phyloP scores from a whole-genome alignment of 768 basidiomycete genomes.

The Butyriboletus loyo region DNA sequence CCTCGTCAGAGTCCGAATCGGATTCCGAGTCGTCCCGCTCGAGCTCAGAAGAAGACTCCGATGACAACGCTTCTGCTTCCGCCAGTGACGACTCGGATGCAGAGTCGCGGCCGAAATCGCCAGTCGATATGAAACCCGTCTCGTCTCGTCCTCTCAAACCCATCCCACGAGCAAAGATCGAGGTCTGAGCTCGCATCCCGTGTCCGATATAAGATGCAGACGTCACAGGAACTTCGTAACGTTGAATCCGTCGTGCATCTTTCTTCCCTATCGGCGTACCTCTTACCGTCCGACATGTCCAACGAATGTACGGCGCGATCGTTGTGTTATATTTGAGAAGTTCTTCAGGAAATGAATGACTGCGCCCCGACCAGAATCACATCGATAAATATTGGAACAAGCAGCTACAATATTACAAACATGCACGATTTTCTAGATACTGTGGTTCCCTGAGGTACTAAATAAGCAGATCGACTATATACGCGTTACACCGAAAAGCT shows the following conservation, averaged over 20 bases:
- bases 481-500: neutral
- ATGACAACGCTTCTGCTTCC: slow-evolving; percentile 7
- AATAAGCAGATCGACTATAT: slow-evolving; percentile 6
- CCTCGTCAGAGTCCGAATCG: slow-evolving; percentile 12
- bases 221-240: neutral
- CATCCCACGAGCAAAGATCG: slow-evolving; percentile 38
- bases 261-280: neutral
- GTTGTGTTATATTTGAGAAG: neutral
- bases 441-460: neutral
- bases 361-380: neutral
- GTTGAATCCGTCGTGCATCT: neutral
- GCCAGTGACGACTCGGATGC: slow-evolving; percentile 9
- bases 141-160: slow-evolving; percentile 45
- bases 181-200: slow-evolving; percentile 22
- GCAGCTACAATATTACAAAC: slow-evolving; percentile 7
- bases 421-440: slow-evolving; percentile 1
- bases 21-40: slow-evolving; percentile 12
- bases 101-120: slow-evolving; percentile 13
- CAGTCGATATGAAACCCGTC: slow-evolving; percentile 38
- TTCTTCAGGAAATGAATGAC: neutral
- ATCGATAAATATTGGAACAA: neutral
- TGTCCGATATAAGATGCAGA: neutral
- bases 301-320: neutral
- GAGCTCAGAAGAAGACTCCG: slow-evolving; percentile 12
- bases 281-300: neutral